Evolutionary conservation across 371 early-diverging fungal species (phyloP), one percentile per base, ranked within the genome.

Genomic region (Mucor piriformis): DNA sequence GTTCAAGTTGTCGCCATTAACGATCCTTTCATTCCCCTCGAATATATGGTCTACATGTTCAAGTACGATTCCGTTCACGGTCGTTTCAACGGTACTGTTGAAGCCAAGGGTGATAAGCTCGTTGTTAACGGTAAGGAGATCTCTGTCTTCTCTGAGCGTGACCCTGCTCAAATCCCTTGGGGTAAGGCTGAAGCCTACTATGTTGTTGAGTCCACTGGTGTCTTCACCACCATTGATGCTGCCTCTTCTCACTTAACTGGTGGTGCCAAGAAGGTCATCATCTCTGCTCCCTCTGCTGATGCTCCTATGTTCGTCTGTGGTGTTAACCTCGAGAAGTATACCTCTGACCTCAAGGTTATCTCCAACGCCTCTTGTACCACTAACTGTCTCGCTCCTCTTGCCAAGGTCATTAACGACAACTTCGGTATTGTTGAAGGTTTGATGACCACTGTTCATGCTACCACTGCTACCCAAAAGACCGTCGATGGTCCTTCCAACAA

Each of bases 361-460:
- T 96, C 96, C 70, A 99, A 99, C 85, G 99, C 99, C 49, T 97
- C 98, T 55, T 99, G 99, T 91, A 99, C 99, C 64, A 99, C 99
- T 79, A 98, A 99, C 92, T 99, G 99, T 84, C 82, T 99, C 56
- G 99, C 99, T 47, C 99, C 99, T 24, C 83, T 99, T 50, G 99
- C 95, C 77, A 99, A 99, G 89, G 92, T 98, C 59, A 83, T 99
- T 72, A 73, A 99, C 85, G 99, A 99, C 74, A 83, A 90, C 62
- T 96, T 95, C 77, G 89, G 95, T 67, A 91, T 95, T 70, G 82
- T 83, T 43, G 90, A 96, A 83, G 77, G 86, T 77, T 61, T 81
- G 58, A 98, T 99, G 99, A 96, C 95, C 62, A 99, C 99, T 34
- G 92, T 96, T 67, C 99, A 99, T 81, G 95, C 99, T 62, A 88